Conservation (phyloP, 2,329 filamentous ascomycete genomes). For the Leptographium lundbergii region DNA sequence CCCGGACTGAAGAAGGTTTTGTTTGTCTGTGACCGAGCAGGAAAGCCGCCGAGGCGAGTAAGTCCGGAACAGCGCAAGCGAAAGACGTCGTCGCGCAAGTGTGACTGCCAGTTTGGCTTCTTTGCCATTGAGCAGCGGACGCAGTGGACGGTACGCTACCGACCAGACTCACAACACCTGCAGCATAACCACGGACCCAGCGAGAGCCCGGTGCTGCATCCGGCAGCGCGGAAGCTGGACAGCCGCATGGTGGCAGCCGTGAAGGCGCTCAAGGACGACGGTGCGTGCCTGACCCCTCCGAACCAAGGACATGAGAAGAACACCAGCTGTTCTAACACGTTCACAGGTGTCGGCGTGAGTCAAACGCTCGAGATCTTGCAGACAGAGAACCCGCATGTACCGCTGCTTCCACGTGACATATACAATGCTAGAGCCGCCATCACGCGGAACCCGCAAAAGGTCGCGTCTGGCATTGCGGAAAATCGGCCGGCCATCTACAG, state of each 20-base stretch:
- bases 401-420: conserved; percentile 50
- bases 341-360: conserved; percentile 47
- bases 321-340: conserved; percentile 10
- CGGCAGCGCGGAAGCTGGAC: conserved; percentile 51
- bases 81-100: conserved; percentile 56
- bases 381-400: conserved; percentile 49
- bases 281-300: conserved; percentile 27
- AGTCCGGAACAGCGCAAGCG: conserved; percentile 51
- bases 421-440: conserved; percentile 57
- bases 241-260: conserved; percentile 57
- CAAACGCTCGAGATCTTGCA: conserved; percentile 56
- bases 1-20: conserved; percentile 55
- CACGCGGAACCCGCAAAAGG: conserved; percentile 51
- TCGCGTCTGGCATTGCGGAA: conserved; percentile 46
- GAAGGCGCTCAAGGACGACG: conserved; percentile 52
- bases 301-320: neutral
- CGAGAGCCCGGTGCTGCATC: conserved; percentile 53
- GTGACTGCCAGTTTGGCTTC: conserved; percentile 57
- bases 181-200: conserved; percentile 54
- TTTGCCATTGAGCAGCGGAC: conserved; percentile 56
- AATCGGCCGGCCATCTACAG: conserved; percentile 53
- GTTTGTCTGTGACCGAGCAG: conserved; percentile 53
- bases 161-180: conserved; percentile 44
- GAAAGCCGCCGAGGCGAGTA: conserved; percentile 48
- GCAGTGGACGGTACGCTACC: conserved; percentile 54